Base-by-base conservation (phyloP, 1,139 yeast genomes). In the Pichia sp. region DNA sequence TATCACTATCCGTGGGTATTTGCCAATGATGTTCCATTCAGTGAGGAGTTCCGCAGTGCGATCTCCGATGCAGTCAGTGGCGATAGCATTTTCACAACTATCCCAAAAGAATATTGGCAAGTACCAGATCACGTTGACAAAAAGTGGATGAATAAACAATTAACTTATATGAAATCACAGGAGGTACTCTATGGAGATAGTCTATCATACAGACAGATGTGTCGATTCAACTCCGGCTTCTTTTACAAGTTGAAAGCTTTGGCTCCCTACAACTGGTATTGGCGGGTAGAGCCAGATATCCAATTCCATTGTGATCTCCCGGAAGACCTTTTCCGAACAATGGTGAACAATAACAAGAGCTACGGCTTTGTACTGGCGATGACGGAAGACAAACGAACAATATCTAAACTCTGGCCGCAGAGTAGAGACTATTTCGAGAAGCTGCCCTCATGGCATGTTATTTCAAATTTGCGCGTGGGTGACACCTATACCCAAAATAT, bases 1-100 rank as follows among this genome's bases (percentile, higher is more conserved):
- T 80, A 58, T 56, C 72, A 77, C 49, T 81, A 81, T 56, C 85
- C 77, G 49, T 81, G 91, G 91, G 77, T 79, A n/a, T 81, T 81
- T 52, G 62, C 79, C 45, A 81, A 81, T 55, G 84, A 81, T 45
- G 66, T 62, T 39, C 67, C 64, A 11, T 73, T 72, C 49, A 54
- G 62, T 22, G 64, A 65, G 1, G 69, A 67, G 35, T 71, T 72
- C 45, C 64, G 56, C 37, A 43, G 48, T 5, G 49, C 52, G 7
- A 56, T 67, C 3, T 45, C 59, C 1, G 41, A 57, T 3, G 43
- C 60, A 15, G 56, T 66, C 18, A 63, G 68, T 35, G 79, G 79
- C 14, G 52, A 53, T 26, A 64, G 67, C 18, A 61, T 62, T 37
- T 73, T 67, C 43, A 73, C 71, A n/a, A 36, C 55, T 21, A 65